These are phyloP conservation scores for Henningerozyma blattae DNA, from an alignment of 805 yeast species.

Conservation along the genomic window DNA sequence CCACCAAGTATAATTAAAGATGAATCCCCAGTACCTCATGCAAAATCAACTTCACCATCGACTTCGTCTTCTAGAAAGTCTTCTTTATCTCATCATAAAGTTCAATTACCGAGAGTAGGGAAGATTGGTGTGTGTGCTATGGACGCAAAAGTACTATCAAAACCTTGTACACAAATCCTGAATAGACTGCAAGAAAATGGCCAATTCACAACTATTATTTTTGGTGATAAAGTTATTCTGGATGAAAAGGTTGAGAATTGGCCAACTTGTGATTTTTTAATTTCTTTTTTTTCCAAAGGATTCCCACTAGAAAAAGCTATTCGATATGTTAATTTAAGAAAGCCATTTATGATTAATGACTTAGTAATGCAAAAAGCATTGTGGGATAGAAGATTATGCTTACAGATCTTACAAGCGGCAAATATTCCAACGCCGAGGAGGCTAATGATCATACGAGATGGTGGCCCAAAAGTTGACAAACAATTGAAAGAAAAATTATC, in stretches of 20 bases:
- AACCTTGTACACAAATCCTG: constrained; percentile 87
- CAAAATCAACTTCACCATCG: background rate
- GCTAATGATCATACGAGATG: constrained; percentile 85
- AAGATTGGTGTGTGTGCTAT: constrained; percentile 98
- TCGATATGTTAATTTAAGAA: constrained; percentile 73
- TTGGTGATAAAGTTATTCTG: constrained; percentile 92
- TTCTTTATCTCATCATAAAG: constrained; percentile 13
- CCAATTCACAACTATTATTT: constrained; percentile 91
- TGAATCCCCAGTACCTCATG: too few relatives aligned
- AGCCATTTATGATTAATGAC: constrained; percentile 85
- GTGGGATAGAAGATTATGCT: constrained; percentile 95
- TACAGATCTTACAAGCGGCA: constrained; percentile 64
- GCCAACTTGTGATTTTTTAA: constrained; percentile 96
- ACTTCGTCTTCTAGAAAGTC: constrained; percentile 19
- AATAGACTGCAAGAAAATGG: constrained; percentile 83
- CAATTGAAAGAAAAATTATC: constrained; percentile 49
- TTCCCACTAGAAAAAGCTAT: constrained; percentile 96
- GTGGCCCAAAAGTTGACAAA: constrained; percentile 81
- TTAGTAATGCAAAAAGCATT: constrained; percentile 79
- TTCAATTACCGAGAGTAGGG: constrained; percentile 62
- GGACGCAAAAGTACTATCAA: constrained; percentile 92
- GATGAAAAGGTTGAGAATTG: constrained; percentile 92
- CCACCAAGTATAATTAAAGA: too few relatives aligned
- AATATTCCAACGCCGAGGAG: constrained; percentile 86
- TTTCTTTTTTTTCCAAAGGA: constrained; percentile 89